Percentiles rank a stretch among this genome's conserved stretches.
Conservation (phyloP, 2,329 filamentous ascomycete species). For the Ophiostoma fasciatum region DNA sequence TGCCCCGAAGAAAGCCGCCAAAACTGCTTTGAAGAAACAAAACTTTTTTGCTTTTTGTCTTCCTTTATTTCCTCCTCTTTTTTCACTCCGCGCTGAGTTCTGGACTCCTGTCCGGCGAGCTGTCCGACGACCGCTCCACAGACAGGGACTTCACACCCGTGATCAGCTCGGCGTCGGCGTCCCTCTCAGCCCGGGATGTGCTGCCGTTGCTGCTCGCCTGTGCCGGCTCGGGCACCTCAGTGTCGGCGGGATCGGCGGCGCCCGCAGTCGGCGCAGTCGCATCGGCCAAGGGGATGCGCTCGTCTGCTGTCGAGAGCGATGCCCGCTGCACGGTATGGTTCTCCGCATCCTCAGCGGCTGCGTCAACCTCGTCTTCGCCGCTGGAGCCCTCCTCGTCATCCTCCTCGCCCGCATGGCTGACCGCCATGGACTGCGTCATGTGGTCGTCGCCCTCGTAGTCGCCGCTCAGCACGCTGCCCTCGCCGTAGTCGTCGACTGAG, state of each 20-base stretch:
- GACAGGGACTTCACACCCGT: slow-evolving; percentile 42
- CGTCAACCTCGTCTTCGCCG: no score
- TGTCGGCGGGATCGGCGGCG: no score
- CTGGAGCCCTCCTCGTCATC: background rate
- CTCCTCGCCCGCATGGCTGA: slow-evolving; percentile 12
- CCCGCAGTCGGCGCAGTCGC: no score
- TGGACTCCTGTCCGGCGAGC: no score
- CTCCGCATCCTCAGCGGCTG: background rate
- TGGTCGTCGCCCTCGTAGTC: slow-evolving; percentile 29
- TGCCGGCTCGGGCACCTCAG: background rate
- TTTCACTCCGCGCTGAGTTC: no score
- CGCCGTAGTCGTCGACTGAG: slow-evolving; percentile 22
- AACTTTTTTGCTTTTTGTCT: no score
- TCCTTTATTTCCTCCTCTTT: no score
- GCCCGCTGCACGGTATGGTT: background rate
- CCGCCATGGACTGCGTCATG: slow-evolving; percentile 25
- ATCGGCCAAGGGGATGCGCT: no score
- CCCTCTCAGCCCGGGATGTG: slow-evolving; percentile 16
- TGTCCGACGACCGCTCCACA: no score
- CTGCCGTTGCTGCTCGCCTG: background rate
- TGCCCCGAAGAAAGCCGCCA: no score
- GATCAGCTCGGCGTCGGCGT: slow-evolving; percentile 41
- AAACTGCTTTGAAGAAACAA: no score
- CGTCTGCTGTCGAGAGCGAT: background rate
- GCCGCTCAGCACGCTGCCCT: slow-evolving; percentile 27